Conservation (phyloP, 148 eudicot species). For the Silene uniflora region DNA sequence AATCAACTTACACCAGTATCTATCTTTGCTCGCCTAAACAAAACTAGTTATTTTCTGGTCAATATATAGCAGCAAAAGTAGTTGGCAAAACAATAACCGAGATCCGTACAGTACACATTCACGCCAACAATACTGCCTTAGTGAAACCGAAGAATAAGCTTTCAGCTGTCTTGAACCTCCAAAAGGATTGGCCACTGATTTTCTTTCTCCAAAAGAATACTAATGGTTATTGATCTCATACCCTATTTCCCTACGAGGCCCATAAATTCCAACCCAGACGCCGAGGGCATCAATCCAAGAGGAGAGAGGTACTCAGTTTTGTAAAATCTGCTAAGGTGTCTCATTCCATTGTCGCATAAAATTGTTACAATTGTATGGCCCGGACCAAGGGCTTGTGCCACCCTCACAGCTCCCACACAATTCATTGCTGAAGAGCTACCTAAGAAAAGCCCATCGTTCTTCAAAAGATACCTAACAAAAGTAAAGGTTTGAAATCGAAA, state of each 20-base stretch:
- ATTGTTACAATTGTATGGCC: conserved; percentile 91
- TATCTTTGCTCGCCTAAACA: conserved; percentile 1
- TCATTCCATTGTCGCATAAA: conserved; percentile 90
- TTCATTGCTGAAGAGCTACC: conserved; percentile 99
- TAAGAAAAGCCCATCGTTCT: conserved; percentile 85
- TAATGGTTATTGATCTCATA: not conserved
- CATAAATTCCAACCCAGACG: conserved; percentile 68
- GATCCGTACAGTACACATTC: not conserved
- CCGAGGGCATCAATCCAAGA: conserved; percentile 58
- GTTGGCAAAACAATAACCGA: not conserved
- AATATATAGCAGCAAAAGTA: not conserved
- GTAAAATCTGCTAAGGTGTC: conserved; percentile 85
- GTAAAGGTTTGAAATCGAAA: not conserved
- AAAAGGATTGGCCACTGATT: not conserved
- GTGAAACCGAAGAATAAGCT: not conserved
- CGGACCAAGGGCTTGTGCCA: conserved; percentile 73
- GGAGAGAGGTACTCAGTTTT: conserved; percentile 61
- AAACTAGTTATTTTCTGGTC: not conserved
- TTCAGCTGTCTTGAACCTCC: not conserved
- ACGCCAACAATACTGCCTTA: not conserved
- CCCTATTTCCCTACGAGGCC: not conserved
- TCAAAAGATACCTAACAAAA: conserved; percentile 66
- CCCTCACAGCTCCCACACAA: conserved; percentile 93
- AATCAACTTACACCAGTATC: not conserved
- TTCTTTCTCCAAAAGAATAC: not conserved